Evolutionary conservation across 768 basidiomycete species (phyloP).

Genomic region (Termitomyces titanicus): DNA sequence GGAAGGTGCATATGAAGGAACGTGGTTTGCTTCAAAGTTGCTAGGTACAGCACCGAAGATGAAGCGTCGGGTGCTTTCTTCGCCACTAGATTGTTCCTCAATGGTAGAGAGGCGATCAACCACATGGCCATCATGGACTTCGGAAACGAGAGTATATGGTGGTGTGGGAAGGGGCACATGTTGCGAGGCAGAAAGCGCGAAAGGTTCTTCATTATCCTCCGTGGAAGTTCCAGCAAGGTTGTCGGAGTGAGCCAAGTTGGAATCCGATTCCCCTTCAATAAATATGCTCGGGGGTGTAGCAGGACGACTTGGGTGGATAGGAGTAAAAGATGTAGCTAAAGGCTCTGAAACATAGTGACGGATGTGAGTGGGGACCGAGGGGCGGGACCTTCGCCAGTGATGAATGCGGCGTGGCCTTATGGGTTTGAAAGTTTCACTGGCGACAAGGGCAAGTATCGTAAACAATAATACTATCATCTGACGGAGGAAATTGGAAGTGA

Average conservation of each 20-base stretch:
- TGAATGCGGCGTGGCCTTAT: constrained; percentile 23
- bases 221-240: constrained; percentile 20
- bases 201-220: constrained; percentile 22
- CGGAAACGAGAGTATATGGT: constrained; percentile 31
- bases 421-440: constrained; percentile 30
- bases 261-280: constrained; percentile 28
- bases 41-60: background rate
- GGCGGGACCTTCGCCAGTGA: constrained; percentile 18
- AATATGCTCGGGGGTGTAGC: constrained; percentile 38
- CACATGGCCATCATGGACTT: constrained; percentile 16
- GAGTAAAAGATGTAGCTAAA: constrained; percentile 9
- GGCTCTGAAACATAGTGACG: constrained; percentile 23
- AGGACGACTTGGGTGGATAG: constrained; percentile 23
- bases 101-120: constrained; percentile 18
- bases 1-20: constrained; percentile 13
- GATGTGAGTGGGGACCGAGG: constrained; percentile 27
- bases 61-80: constrained; percentile 6
- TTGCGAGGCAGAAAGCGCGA: constrained; percentile 22
- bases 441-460: constrained; percentile 30
- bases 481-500: constrained; percentile 30
- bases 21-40: background rate
- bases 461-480: constrained; percentile 34
- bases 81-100: constrained; percentile 12
- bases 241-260: constrained; percentile 27
- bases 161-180: constrained; percentile 33